Percentiles rank a stretch among this genome's conserved stretches.
phyloP scores from a whole-genome alignment of 2,329 filamentous ascomycete species.

The Arachnomyces sp. region DNA sequence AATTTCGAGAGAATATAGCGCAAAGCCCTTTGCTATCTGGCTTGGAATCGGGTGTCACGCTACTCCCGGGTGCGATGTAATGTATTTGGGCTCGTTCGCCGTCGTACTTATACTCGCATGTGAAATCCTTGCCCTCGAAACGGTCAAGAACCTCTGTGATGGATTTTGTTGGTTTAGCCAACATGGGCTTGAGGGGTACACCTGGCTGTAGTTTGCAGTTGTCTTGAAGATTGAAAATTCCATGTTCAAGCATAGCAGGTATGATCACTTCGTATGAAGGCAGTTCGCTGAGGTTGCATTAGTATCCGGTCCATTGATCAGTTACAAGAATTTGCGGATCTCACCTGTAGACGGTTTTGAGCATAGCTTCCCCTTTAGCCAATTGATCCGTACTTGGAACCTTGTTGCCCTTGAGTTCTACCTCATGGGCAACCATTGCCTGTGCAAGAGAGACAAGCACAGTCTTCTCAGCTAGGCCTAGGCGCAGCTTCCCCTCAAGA shows the following conservation, averaged over 20 bases:
- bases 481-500: constrained; percentile 83
- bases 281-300: constrained; percentile 57
- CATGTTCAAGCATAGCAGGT: constrained; percentile 77
- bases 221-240: constrained; percentile 72
- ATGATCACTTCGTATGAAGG: constrained; percentile 94
- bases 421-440: constrained; percentile 77
- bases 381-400: constrained; percentile 66
- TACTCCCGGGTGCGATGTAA: constrained; percentile 67
- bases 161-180: constrained; percentile 95
- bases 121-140: constrained; percentile 91
- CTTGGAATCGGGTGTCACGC: constrained; percentile 55
- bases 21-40: constrained; percentile 61
- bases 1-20: constrained; percentile 95
- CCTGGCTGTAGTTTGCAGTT: constrained; percentile 88
- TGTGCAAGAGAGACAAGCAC: constrained; percentile 85
- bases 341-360: constrained; percentile 86
- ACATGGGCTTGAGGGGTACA: constrained; percentile 93
- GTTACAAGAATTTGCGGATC: constrained; percentile 13
- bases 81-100: constrained; percentile 98
- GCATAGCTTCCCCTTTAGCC: constrained; percentile 70
- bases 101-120: constrained; percentile 98
- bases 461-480: constrained; percentile 86
- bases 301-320: neutral
- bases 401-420: constrained; percentile 57
- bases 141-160: constrained; percentile 96